These are phyloP conservation scores for Aspergillus nidulans DNA, from an alignment of 495 filamentous ascomycete species.

Conservation along the genomic window DNA sequence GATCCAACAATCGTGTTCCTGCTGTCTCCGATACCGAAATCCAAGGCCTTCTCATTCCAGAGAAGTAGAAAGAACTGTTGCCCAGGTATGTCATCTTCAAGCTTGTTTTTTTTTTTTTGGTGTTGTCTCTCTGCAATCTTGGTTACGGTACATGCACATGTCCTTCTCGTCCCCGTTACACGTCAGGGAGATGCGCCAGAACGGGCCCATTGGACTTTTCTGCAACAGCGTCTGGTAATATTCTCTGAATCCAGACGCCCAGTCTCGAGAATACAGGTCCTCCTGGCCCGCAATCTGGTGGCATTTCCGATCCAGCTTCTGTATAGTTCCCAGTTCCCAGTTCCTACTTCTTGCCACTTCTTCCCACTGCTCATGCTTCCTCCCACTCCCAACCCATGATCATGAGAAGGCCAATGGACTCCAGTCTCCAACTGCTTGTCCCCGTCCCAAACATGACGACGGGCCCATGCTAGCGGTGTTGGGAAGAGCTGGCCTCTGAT, in stretches of 20 bases:
- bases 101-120: conserved; percentile 6
- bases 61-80: conserved; percentile 5
- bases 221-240: conserved; percentile 12
- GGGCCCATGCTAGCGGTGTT: conserved; percentile 12
- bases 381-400: neutral
- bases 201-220: conserved; percentile 1
- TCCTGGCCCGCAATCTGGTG: conserved; percentile 10
- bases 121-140: neutral
- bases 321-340: conserved; percentile 2
- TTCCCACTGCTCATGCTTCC: neutral
- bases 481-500: conserved; percentile 28
- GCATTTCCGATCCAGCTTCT: conserved; percentile 10
- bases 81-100: conserved; percentile 15
- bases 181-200: neutral
- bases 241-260: neutral
- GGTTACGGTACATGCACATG: neutral
- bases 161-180: neutral
- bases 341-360: neutral
- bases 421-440: conserved; percentile 6
- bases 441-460: conserved; percentile 5
- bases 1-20: conserved; percentile 7
- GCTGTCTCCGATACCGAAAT: neutral
- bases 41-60: neutral
- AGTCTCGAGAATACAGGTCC: neutral
- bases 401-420: neutral